Evolutionary conservation across 2,329 filamentous ascomycete genomes (phyloP).

Genomic region (Colletotrichum karsti): DNA sequence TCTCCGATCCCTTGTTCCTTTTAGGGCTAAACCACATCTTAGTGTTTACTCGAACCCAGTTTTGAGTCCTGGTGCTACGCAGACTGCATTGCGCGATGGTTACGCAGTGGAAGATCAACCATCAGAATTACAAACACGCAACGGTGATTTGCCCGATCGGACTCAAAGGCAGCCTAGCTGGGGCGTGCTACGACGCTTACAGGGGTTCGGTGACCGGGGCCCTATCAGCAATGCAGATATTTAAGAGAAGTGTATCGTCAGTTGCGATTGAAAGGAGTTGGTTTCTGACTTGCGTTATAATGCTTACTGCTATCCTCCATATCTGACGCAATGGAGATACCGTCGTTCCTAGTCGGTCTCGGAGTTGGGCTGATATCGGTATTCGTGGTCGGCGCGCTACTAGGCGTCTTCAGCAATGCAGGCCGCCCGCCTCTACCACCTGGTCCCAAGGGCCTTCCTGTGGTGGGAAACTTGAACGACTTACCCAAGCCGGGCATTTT

Average conservation of each 20-base stretch:
- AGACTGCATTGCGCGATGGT: neutral
- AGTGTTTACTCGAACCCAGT: neutral
- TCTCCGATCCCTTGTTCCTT: neutral
- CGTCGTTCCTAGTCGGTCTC: neutral
- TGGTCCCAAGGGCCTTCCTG: conserved; percentile 43
- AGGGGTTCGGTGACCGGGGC: neutral
- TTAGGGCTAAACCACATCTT: neutral
- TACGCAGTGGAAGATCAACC: neutral
- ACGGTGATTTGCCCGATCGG: neutral
- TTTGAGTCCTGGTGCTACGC: neutral
- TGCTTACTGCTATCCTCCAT: neutral
- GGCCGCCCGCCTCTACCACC: conserved; percentile 29
- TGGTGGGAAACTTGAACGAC: conserved; percentile 57
- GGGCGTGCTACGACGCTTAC: neutral
- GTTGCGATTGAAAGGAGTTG: neutral
- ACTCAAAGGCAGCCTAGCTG: neutral
- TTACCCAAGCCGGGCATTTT: conserved; percentile 44
- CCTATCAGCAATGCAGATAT: neutral
- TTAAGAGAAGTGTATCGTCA: neutral
- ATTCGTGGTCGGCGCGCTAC: neutral
- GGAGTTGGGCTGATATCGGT: neutral
- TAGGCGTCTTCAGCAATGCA: neutral
- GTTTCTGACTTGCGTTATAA: neutral
- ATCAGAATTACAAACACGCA: neutral
- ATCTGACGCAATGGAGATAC: neutral